phyloP scores from a whole-genome alignment of 2,329 filamentous ascomycete genomes.

The Trichoderma atrobrunneum region DNA sequence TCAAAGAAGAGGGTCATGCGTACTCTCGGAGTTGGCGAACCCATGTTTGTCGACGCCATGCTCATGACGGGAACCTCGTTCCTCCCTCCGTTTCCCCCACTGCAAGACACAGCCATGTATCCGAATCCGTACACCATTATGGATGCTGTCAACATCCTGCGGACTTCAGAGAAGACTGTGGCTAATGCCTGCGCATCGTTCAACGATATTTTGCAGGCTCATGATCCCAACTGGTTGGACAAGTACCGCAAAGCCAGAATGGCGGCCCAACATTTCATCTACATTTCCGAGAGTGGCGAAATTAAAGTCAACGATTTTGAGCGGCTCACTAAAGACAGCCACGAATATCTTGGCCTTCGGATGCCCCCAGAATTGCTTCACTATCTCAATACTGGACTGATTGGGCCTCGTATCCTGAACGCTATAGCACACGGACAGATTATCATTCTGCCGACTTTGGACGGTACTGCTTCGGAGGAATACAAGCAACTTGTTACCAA shows the following conservation, averaged over 20 bases:
- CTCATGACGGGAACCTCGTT: slow-evolving; percentile 82
- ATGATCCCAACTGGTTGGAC: slow-evolving; percentile 74
- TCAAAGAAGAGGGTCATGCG: slow-evolving; percentile 69
- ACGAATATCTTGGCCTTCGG: slow-evolving; percentile 86
- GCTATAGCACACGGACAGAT: slow-evolving; percentile 80
- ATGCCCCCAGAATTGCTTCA: slow-evolving; percentile 87
- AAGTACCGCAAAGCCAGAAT: slow-evolving; percentile 84
- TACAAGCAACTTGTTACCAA: slow-evolving; percentile 77
- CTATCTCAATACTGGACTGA: slow-evolving; percentile 80
- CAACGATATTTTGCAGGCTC: slow-evolving; percentile 71
- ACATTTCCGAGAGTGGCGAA: slow-evolving; percentile 73
- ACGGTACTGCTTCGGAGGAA: slow-evolving; percentile 73
- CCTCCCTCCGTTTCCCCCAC: slow-evolving; percentile 72
- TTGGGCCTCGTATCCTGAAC: slow-evolving; percentile 75
- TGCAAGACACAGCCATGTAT: slow-evolving; percentile 59
- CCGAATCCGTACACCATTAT: slow-evolving; percentile 62
- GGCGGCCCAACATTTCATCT: slow-evolving; percentile 82
- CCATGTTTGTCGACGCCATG: slow-evolving; percentile 78
- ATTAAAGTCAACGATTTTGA: slow-evolving; percentile 72
- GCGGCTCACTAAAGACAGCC: slow-evolving; percentile 75
- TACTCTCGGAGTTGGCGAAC: slow-evolving; percentile 61
- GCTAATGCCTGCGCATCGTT: slow-evolving; percentile 72
- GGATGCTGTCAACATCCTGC: slow-evolving; percentile 76
- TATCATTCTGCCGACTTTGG: slow-evolving; percentile 76
- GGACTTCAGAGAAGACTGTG: slow-evolving; percentile 65